Conservation (phyloP, 164 flowering plant species). For the Nymphaea thermarum region DNA sequence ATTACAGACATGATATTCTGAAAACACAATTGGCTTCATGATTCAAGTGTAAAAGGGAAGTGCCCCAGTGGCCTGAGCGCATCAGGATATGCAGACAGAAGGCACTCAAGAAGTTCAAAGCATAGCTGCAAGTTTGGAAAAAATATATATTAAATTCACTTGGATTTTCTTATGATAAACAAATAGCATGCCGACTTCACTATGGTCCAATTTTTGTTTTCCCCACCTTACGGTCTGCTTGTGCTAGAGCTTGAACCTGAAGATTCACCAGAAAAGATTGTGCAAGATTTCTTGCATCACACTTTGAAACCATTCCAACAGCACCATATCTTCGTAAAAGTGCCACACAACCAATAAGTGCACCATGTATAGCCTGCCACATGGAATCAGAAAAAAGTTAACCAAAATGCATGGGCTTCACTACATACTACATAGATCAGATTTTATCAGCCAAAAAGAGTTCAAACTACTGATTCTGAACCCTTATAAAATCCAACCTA, state of each 20-base stretch:
- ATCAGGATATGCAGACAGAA: constrained; percentile 39
- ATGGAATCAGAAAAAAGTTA: too few relatives aligned
- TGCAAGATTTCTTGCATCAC: constrained; percentile 56
- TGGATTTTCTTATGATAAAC: too few relatives aligned
- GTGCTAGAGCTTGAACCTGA: constrained; percentile 76
- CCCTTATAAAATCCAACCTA: too few relatives aligned
- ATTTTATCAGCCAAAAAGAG: too few relatives aligned
- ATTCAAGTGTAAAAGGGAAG: not conserved
- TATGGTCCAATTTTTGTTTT: too few relatives aligned
- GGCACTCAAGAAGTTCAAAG: constrained; percentile 68
- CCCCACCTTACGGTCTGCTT: constrained; percentile 71
- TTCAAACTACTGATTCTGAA: too few relatives aligned
- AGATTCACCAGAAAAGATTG: constrained; percentile 42
- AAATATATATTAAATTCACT: too few relatives aligned
- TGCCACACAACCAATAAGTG: constrained; percentile 89
- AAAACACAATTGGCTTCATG: too few relatives aligned
- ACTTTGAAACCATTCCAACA: constrained; percentile 35
- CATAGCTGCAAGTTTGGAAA: constrained; percentile 53
- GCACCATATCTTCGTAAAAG: constrained; percentile 55
- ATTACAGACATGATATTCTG: too few relatives aligned
- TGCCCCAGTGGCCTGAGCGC: constrained; percentile 49
- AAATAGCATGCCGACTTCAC: too few relatives aligned
- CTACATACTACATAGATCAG: too few relatives aligned
- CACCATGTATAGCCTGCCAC: constrained; percentile 86
- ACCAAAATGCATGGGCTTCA: too few relatives aligned